Conservation (phyloP, 148 eudicot genomes). For the Rhododendron kiyosumense region DNA sequence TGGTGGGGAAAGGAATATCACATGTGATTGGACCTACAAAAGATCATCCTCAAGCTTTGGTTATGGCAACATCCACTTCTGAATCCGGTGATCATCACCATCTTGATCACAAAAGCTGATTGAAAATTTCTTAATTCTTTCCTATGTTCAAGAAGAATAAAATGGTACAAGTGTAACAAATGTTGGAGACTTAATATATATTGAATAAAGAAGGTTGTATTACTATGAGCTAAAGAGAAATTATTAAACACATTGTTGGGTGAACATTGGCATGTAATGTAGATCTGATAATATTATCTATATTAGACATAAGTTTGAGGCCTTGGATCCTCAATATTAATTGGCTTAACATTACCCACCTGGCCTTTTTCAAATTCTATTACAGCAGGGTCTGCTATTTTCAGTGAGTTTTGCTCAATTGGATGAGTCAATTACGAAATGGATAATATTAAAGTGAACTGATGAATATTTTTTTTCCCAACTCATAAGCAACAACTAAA, state of each 20-base stretch:
- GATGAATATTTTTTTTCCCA: background rate
- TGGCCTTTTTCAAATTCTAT: background rate
- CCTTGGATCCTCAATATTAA: too few species aligned
- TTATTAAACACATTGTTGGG: background rate
- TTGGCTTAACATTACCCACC: background rate
- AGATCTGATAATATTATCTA: background rate
- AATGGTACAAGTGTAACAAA: background rate
- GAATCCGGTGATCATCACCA: conserved; percentile 4
- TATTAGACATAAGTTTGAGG: background rate
- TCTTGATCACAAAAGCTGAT: background rate
- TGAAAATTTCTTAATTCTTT: background rate
- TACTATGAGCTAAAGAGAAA: background rate
- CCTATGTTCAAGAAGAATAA: background rate
- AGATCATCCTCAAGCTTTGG: conserved; percentile 31
- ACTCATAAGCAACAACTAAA: background rate
- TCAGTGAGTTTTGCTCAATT: too few species aligned
- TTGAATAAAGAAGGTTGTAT: background rate
- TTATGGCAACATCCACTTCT: conserved; percentile 16
- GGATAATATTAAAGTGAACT: too few species aligned
- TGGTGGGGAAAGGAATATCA: conserved; percentile 18
- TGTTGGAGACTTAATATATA: background rate
- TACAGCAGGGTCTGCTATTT: background rate
- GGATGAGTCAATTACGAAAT: too few species aligned
- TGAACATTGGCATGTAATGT: background rate
- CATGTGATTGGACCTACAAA: conserved; percentile 13